These are phyloP conservation scores for Lanmaoa pseudosensibilis DNA, from an alignment of 768 basidiomycete species.

Conservation along the genomic window DNA sequence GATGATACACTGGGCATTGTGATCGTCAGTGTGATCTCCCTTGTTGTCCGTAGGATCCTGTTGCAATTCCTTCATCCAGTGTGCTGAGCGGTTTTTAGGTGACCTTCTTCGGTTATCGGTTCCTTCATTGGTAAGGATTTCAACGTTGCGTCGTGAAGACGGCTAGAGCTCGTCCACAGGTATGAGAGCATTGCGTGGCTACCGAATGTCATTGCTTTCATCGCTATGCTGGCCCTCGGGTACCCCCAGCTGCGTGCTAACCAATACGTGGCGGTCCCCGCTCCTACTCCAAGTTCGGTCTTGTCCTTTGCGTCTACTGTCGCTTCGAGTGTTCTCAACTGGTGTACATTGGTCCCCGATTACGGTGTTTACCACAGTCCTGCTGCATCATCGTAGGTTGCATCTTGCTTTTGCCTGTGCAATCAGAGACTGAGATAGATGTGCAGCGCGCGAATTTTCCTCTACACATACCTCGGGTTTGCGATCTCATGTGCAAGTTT, in stretches of 20 bases:
- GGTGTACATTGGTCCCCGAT: conserved; percentile 45
- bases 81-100: conserved; percentile 36
- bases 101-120: conserved; percentile 62
- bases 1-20: conserved; percentile 34
- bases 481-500: conserved; percentile 40
- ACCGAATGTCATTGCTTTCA: conserved; percentile 68
- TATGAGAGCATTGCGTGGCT: conserved; percentile 78
- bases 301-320: conserved; percentile 47
- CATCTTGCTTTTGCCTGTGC: background rate
- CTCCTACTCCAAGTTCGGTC: conserved; percentile 36
- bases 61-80: background rate
- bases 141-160: background rate
- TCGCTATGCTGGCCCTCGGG: conserved; percentile 65
- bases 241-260: conserved; percentile 60
- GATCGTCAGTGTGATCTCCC: conserved; percentile 33
- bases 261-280: conserved; percentile 35
- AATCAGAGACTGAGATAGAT: background rate
- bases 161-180: conserved; percentile 37
- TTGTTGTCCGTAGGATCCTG: conserved; percentile 24
- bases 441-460: conserved; percentile 39
- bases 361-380: conserved; percentile 53
- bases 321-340: conserved; percentile 45
- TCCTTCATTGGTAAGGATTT: conserved; percentile 54
- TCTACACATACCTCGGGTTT: conserved; percentile 49
- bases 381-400: conserved; percentile 55